These are phyloP conservation scores for Nitzschia sp. DNA, from an alignment of 108 stramenopile genomes.

Conservation along the genomic window DNA sequence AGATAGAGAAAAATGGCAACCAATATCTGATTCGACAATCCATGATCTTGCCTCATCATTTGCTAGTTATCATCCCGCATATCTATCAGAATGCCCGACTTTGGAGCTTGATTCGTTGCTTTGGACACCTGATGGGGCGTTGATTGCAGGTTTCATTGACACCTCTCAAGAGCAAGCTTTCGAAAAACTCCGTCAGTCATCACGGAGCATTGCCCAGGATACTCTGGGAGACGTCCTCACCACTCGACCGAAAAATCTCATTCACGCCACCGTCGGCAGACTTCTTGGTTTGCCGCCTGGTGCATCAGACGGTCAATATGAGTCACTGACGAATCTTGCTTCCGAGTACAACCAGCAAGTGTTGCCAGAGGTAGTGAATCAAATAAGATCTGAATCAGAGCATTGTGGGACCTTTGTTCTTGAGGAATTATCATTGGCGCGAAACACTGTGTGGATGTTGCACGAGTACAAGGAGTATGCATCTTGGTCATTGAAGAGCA, in stretches of 20 bases:
- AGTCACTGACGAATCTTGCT: neutral
- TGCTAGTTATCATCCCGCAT: neutral
- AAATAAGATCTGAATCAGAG: neutral
- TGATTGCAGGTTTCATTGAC: slow-evolving; percentile 32
- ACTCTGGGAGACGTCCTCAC: neutral
- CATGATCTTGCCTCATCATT: neutral
- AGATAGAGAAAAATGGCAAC: neutral
- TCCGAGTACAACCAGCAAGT: neutral
- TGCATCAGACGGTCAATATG: neutral
- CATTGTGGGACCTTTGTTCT: neutral
- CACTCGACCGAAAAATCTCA: slow-evolving; percentile 10
- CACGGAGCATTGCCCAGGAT: neutral
- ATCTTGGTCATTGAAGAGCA: neutral
- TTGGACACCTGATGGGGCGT: slow-evolving; percentile 28
- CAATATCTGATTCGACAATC: neutral
- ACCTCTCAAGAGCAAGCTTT: neutral
- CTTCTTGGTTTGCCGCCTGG: neutral
- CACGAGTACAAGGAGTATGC: neutral
- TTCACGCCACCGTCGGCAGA: slow-evolving; percentile 9
- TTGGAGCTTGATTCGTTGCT: slow-evolving; percentile 18
- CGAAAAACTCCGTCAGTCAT: neutral
- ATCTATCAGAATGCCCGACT: neutral
- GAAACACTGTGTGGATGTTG: slow-evolving; percentile 1
- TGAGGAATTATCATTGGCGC: neutral
- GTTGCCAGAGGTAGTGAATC: neutral